Percentiles rank a stretch among this genome's conserved stretches.
These are phyloP conservation scores for Amorphotheca resinae DNA, from an alignment of 495 filamentous ascomycete genomes.

Conservation along the genomic window DNA sequence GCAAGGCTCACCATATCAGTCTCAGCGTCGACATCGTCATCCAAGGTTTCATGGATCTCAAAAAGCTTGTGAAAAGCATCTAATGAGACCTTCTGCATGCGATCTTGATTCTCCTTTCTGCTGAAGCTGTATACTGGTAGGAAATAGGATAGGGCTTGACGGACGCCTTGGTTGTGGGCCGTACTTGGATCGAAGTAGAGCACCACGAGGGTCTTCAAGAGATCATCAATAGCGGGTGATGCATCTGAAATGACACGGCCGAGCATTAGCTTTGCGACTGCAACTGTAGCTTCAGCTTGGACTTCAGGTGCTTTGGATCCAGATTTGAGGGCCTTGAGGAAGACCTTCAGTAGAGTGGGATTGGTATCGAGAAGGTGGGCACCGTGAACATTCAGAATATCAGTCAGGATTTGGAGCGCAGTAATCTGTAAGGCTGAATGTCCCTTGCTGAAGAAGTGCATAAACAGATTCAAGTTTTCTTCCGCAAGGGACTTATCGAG, in stretches of 20 bases:
- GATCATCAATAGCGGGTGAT: conserved; percentile 43
- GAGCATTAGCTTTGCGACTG: conserved; percentile 77
- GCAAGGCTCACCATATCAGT: conserved; percentile 69
- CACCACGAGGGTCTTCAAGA: conserved; percentile 70
- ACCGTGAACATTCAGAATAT: conserved; percentile 82
- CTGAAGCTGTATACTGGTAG: conserved; percentile 90
- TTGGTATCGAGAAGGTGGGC: conserved; percentile 51
- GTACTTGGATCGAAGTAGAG: conserved; percentile 88
- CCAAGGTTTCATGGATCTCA: conserved; percentile 51
- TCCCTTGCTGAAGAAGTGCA: conserved; percentile 90
- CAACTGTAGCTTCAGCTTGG: conserved; percentile 69
- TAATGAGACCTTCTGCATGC: conserved; percentile 61
- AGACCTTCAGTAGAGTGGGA: conserved; percentile 58
- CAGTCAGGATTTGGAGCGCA: conserved; percentile 82
- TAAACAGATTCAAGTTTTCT: conserved; percentile 86
- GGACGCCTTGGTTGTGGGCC: conserved; percentile 67
- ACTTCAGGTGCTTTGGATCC: conserved; percentile 55
- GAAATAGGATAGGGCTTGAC: conserved; percentile 89
- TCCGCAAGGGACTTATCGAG: conserved; percentile 85
- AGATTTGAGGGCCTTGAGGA: conserved; percentile 61
- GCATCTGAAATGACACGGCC: conserved; percentile 48
- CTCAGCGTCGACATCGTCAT: conserved; percentile 55
- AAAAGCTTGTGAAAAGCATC: conserved; percentile 53
- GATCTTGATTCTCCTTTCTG: conserved; percentile 60
- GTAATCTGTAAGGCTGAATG: conserved; percentile 81